Base-by-base conservation (phyloP, 352 stramenopile species). In the Phytopythium montanum region DNA sequence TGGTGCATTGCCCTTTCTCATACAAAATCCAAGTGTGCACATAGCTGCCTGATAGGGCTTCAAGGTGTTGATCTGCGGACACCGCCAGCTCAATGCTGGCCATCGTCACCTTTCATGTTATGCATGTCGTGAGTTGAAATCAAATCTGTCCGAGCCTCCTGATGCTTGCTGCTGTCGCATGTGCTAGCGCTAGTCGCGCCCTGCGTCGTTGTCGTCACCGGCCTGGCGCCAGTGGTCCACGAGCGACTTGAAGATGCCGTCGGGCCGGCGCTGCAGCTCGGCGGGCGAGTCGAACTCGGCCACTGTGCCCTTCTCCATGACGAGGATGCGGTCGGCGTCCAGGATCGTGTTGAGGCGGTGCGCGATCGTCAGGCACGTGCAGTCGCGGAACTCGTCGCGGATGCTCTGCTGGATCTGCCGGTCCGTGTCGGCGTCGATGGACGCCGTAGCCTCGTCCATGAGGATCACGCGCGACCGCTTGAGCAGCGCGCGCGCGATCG, bases 341-440 rank as follows among this genome's bases (percentile, higher is more conserved):
- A 98, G 92, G 57, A 99, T 98, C 7, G 97, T 99, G 69, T 99
- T 92, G 44, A 99, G 76, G 26, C 97, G 87, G 73, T 99, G 97
- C 34, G 97, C 97, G 63, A 99, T 98, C 13, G 93, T 98, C 1
- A 99, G 65, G 34, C 97, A 77, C 16, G 97, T 99, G 62, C 81
- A 98, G 29, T 95, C 78, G 8, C 64, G 63, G 75, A 99, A 99
- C 55, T 98, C 92, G 54, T 95, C 68, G 51, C 95, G 81, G 60
- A 98, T 97, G 26, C 85, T 95, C 44, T 80, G 71, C 69, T 93
- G 85, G 64, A 97, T 96, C 55, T 91, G 83, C 33, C 78, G 71
- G 72, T 98, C 92, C 13, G 81, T 94, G 59, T 92, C 80, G 10
- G 71, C 69, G 58, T 96, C 88, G 53, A 95, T 93, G 25, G 84